Evolutionary conservation across 2,329 filamentous ascomycete species (phyloP), one percentile per base, ranked within the genome.

Genomic region (Talaromyces sp.): DNA sequence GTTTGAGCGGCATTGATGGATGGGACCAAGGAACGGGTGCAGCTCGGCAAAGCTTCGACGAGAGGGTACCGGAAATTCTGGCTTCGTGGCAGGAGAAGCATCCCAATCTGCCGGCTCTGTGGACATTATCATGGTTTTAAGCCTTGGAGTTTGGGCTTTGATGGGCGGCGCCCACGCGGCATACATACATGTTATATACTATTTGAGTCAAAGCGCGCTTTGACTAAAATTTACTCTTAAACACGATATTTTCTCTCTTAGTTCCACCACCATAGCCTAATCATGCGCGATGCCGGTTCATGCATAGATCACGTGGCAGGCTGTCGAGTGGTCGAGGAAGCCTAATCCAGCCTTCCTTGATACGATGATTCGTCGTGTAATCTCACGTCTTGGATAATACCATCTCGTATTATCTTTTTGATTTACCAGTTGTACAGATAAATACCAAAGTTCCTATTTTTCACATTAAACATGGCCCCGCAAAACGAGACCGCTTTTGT

Each of bases 41-140:
- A 1, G 86, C 87, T 60, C 82, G 93, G 60, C 81, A 84, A 32
- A 88, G 88, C 31, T 99, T 99, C 70, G 95, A 99, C 75, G 93
- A 96, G 73, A 85, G 86, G 59, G 95, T 99, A 2, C 95, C 95
- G 0, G 93, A 97, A 65, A 89, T 99, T 38, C 78, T 99, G 63
- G 93, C 87, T 1, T 86, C 87, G 58, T 99, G 95, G 95, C 95
- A 99, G 77, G 93, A 96, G 74, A 85, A 89, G 67, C 97, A 93
- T 91, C 93, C 95, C 5, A 89, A 91, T 68, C 76, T 98, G 67
- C 95, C 95, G 19, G 90, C 92, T 2, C 83, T 95, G 59, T 99
- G 95, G 95, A 98, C 93, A 26, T 73, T 98, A 72, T 91, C 92
- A 27, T 99, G 95, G 93, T 63, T 64, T 58, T 64, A 38, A 54